Evolutionary conservation across 2,329 filamentous ascomycete species (phyloP).

Genomic region (Metarhizium brunneum): DNA sequence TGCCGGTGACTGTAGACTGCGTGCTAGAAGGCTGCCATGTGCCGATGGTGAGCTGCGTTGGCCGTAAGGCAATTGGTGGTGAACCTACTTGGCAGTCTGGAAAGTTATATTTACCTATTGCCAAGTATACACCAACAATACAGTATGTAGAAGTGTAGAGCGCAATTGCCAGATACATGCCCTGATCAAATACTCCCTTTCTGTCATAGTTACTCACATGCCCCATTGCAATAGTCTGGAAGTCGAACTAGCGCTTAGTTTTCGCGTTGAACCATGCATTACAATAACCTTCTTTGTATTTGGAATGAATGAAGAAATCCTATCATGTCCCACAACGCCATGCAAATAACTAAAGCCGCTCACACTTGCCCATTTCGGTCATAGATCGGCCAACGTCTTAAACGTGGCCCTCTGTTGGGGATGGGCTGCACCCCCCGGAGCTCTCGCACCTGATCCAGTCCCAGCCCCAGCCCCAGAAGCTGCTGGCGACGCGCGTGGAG

Average conservation of each 20-base stretch:
- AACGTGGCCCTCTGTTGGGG: conserved; percentile 27
- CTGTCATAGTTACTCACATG: too few relatives aligned
- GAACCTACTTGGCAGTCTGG: neutral
- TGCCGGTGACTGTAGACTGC: neutral
- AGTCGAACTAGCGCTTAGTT: too few relatives aligned
- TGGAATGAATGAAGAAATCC: neutral
- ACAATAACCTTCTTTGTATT: neutral
- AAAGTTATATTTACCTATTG: neutral
- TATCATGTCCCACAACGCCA: neutral
- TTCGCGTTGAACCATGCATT: neutral
- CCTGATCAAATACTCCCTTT: too few relatives aligned
- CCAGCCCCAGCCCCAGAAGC: neutral
- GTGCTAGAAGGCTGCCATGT: too few relatives aligned
- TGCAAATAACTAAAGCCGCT: neutral
- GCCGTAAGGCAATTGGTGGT: neutral
- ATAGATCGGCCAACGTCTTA: conserved; percentile 46
- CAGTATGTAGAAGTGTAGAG: neutral
- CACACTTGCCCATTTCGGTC: conserved; percentile 8
- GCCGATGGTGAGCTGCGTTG: too few relatives aligned
- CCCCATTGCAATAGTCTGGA: too few relatives aligned
- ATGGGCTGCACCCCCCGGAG: conserved; percentile 16
- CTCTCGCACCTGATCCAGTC: conserved; percentile 1
- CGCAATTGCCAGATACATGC: too few relatives aligned
- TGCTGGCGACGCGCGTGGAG: neutral
- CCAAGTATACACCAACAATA: neutral